A percentile compares a stretch with the other conserved stretches of the same genome.
phyloP scores from a whole-genome alignment of 176 grass and related monocot genomes.

The Cocos nucifera region DNA sequence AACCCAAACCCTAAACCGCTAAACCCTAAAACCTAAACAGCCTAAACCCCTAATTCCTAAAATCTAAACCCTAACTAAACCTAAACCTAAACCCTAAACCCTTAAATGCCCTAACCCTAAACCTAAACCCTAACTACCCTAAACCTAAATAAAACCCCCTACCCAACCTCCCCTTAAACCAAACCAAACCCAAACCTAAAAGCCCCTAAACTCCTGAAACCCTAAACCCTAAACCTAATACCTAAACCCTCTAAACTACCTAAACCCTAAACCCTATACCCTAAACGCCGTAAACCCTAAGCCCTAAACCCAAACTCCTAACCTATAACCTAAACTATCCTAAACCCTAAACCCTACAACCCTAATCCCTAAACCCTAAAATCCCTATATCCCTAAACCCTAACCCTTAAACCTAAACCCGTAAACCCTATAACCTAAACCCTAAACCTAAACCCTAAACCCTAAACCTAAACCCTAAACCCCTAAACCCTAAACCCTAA shows the following conservation, averaged over 20 bases:
- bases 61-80: slow-evolving; percentile 12
- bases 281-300: slow-evolving; percentile 1
- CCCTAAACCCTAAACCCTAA: too few species aligned
- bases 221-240: slow-evolving; percentile 8
- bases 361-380: too few species aligned
- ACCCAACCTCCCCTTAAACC: not conserved
- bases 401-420: too few species aligned
- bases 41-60: too few species aligned
- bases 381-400: not conserved
- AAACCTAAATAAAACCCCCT: slow-evolving; percentile 4
- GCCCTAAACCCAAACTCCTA: slow-evolving; percentile 5
- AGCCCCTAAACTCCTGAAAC: slow-evolving; percentile 6
- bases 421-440: too few species aligned
- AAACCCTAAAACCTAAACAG: too few species aligned
- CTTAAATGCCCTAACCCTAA: slow-evolving; percentile 1
- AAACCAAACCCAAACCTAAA: not conserved
- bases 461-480: too few species aligned
- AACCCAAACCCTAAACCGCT: too few species aligned
- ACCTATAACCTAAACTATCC: not conserved
- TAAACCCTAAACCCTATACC: slow-evolving; percentile 10
- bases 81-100: slow-evolving; percentile 10
- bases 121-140: slow-evolving; percentile 5
- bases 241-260: slow-evolving; percentile 12
- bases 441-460: too few species aligned
- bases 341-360: too few species aligned